Percentiles rank a stretch among this genome's conserved stretches.
Evolutionary conservation across 768 basidiomycete genomes (phyloP).

Genomic region (Phanerochaete carnosa): DNA sequence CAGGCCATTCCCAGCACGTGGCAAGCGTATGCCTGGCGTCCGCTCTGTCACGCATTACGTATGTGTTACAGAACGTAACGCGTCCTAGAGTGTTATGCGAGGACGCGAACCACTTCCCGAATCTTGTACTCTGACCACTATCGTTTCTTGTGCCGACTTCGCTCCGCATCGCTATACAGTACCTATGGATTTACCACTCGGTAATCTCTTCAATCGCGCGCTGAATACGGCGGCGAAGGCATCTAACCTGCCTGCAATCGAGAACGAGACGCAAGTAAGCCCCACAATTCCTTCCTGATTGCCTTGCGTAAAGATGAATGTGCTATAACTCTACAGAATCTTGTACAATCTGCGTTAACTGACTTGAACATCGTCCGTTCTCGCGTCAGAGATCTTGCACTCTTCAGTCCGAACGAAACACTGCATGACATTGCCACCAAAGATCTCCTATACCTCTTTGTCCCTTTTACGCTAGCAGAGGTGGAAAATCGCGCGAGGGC

Average conservation of each 20-base stretch:
- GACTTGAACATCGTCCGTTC: slow-evolving; percentile 54
- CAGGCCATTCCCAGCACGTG: slow-evolving; percentile 11
- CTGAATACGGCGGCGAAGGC: slow-evolving; percentile 37
- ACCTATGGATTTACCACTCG: slow-evolving; percentile 28
- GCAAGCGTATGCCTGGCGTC: neutral
- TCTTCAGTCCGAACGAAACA: slow-evolving; percentile 84
- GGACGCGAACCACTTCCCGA: neutral
- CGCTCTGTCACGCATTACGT: neutral
- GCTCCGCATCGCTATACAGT: neutral
- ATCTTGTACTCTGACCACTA: neutral
- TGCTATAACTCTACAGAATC: slow-evolving; percentile 42
- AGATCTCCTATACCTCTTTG: slow-evolving; percentile 72
- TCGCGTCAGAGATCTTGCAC: slow-evolving; percentile 54
- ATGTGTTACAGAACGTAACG: neutral
- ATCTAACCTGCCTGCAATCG: slow-evolving; percentile 35
- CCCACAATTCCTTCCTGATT: too few species aligned
- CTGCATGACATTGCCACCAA: slow-evolving; percentile 79
- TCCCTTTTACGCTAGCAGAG: slow-evolving; percentile 67
- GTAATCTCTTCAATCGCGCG: slow-evolving; percentile 38
- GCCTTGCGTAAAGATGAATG: neutral
- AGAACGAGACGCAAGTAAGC: slow-evolving; percentile 44
- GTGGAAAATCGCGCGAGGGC: slow-evolving; percentile 58
- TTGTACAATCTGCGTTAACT: slow-evolving; percentile 50
- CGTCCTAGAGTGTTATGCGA: neutral
- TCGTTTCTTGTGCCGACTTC: neutral